Conservation (phyloP, 768 basidiomycete genomes). For the Kwoniella mangroviensis region DNA sequence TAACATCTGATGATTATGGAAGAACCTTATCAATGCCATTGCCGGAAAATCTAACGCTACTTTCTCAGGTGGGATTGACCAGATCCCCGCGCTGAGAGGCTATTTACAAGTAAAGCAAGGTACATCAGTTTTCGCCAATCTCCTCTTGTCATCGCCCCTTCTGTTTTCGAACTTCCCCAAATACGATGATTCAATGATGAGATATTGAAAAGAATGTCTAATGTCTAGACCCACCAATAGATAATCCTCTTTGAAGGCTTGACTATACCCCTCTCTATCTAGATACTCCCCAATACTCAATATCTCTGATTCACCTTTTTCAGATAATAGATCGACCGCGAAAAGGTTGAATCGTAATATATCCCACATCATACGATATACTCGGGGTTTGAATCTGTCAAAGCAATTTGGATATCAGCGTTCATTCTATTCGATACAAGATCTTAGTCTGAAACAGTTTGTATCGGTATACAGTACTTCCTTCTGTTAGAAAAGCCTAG, state of each 20-base stretch:
- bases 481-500: too few relatives aligned
- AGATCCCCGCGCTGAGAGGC: constrained; percentile 21
- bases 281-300: constrained; percentile 25
- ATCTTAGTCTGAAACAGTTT: too few relatives aligned
- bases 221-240: constrained; percentile 2
- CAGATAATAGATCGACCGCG: constrained; percentile 14
- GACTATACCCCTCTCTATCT: constrained; percentile 16
- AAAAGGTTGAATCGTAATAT: constrained; percentile 21
- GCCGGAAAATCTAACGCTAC: constrained; percentile 17
- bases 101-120: background rate
- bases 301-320: constrained; percentile 5
- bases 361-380: constrained; percentile 26
- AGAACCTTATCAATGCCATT: constrained; percentile 18
- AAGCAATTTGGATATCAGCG: background rate
- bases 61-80: constrained; percentile 22
- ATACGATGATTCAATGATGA: too few relatives aligned
- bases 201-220: background rate
- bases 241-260: constrained; percentile 25
- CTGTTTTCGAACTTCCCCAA: too few relatives aligned
- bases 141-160: too few relatives aligned
- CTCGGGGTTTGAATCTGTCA: constrained; percentile 13
- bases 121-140: too few relatives aligned
- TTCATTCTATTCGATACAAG: background rate
- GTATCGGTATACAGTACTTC: too few relatives aligned
- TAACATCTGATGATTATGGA: constrained; percentile 24